Conservation (phyloP, 2,329 filamentous ascomycete genomes). For the Colletotrichum noveboracense region DNA sequence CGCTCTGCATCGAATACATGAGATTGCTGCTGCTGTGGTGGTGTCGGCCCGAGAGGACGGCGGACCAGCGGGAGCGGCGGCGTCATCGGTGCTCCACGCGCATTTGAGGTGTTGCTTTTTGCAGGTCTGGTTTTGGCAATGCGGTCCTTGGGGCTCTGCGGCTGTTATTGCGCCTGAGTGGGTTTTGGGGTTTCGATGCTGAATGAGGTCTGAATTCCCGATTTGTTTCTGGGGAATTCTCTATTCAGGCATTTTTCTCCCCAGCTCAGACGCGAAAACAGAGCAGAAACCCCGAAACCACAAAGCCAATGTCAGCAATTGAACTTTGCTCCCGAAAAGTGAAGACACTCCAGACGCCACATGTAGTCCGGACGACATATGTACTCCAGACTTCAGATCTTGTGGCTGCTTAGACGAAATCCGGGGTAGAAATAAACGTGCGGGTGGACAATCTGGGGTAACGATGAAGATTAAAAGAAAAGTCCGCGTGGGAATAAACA, state of each 20-base stretch:
- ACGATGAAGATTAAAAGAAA: not conserved
- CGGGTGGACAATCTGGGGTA: not conserved
- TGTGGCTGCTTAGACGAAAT: not conserved
- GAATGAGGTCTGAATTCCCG: slow-evolving; percentile 1
- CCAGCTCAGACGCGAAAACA: not conserved
- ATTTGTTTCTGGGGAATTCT: not conserved
- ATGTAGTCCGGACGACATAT: not conserved
- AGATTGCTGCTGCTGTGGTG: not conserved
- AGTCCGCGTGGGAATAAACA: not conserved
- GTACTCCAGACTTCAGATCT: not conserved
- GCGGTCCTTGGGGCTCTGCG: not conserved
- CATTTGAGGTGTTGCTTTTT: slow-evolving; percentile 13
- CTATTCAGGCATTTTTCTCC: not conserved
- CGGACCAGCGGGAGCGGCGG: not conserved
- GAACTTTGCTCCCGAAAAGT: not conserved
- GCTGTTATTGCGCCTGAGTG: not conserved
- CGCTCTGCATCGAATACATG: slow-evolving; percentile 13
- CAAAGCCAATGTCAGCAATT: not conserved
- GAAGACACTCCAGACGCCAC: not conserved
- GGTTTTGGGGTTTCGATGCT: not conserved
- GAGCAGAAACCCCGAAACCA: not conserved
- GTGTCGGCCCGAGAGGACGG: not conserved
- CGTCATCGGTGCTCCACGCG: slow-evolving; percentile 5
- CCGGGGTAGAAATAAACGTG: not conserved
- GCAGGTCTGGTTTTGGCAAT: not conserved